Base-by-base conservation (phyloP, 352 stramenopile genomes). In the Pythium monospermum region DNA sequence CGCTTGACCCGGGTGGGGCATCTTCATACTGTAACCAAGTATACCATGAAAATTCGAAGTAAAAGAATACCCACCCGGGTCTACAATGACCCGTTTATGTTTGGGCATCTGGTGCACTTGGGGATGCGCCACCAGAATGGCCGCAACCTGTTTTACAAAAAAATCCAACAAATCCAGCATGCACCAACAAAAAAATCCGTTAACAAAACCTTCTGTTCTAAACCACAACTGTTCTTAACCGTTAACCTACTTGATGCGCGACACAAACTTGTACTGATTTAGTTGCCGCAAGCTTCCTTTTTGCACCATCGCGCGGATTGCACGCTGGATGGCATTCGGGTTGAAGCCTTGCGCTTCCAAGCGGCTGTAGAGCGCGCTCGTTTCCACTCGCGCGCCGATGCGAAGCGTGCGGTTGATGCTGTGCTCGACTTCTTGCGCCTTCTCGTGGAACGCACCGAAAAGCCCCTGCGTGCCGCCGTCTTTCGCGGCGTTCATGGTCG, bases 401-500 rank as follows among this genome's bases (percentile, higher is more conserved):
- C 80, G 79, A 42, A 93, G 51, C n/a, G 76, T 90, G 41, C 80
- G 77, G 53, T 86, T 79, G 58, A 93, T 93, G 42, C 77, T 87
- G 30, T 87, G 73, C 64, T 93, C 82, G 22, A 93, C 79, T 36
- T 91, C 82, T 40, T 83, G 71, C 2, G 82, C 79, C 53, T 91
- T 93, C 60, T 93, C 79, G 50, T 93, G 79, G 45, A 93, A 85
- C 8, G 69, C 64, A 16, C 79, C 74, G 51, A 93, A 90, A 4
- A 93, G 52, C 16, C 82, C 83, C 28, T 94, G 80, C 3, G 80
- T 94, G 25, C 80, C 81, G 57, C 96, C 95, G 33, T 89, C 84
- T 27, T 96, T 89, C 35, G 96, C 97, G 0, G 97, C 96, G 35
- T 97, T 95, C 89, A 99, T 98, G 6, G 96, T 99, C 56, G 94